Base-by-base conservation (phyloP, 2,329 filamentous ascomycete genomes). In the Cadophora luteo-olivacea region DNA sequence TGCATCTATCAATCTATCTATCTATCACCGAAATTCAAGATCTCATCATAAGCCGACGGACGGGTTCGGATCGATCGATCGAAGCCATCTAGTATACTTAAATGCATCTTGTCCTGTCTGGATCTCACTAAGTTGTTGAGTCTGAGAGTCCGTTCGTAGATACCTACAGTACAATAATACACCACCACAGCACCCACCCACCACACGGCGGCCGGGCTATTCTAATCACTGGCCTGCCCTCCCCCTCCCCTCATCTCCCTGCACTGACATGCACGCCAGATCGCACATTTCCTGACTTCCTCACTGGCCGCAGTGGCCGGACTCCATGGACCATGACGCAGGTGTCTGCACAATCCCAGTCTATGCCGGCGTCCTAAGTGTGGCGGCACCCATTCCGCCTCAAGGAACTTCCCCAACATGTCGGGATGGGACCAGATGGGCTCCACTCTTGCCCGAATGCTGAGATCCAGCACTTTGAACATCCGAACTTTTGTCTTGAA, bases 391-490 rank as follows among this genome's bases (percentile, higher is more conserved):
- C 16, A 22, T 62, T 66, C 61, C 57, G 67, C 64, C 55, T 61
- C 64, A 54, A 61, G 48, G 57, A 62, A 64, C 65, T 71, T 66
- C 69, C 69, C 68, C 69, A 71, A 71, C 69, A 71, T 71, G 68
- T 57, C 48, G 61, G 33, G 33, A 58, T 29, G 29, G 36, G 33
- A 61, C 45, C 19, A 38, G 45, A 32, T 14, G 24, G 52, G 63
- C 5, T 33, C 55, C 55, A 58, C 55, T 58, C 33, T 57, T 22
- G 55, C 55, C 55, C 55, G 33, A 58, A 22, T 58, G 55, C 55
- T 58, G 55, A 58, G 24, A 61, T 61, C 58, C 58, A 61, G 38
- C 58, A 61, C 8, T 61, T 49, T n/a, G 5, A 8, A 58, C 54
- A 33, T 57, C 55, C 52, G 25, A 58, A 58, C 54, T 29, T n/a